Percentiles rank a stretch among this genome's conserved stretches.
Conservation (phyloP, 108 stramenopile genomes). For the Discostella pseudostelligera region DNA sequence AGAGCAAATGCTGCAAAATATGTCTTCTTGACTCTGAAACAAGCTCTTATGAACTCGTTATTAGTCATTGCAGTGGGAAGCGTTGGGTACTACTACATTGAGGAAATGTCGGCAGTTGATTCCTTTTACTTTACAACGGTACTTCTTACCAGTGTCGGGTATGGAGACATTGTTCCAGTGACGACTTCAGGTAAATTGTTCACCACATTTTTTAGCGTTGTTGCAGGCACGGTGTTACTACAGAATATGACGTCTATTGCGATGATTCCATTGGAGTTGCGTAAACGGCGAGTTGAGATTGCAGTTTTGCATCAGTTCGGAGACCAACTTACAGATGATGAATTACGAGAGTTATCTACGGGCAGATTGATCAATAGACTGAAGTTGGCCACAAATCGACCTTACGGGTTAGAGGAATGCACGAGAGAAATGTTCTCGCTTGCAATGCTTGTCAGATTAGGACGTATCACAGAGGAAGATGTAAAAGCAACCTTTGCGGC, state of each 20-base stretch:
- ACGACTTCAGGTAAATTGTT: slow-evolving; percentile 50
- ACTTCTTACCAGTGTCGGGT: slow-evolving; percentile 72
- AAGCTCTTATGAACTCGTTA: slow-evolving; percentile 77
- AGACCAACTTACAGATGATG: slow-evolving; percentile 75
- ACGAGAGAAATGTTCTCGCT: slow-evolving; percentile 90
- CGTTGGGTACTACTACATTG: slow-evolving; percentile 82
- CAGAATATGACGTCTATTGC: slow-evolving; percentile 90
- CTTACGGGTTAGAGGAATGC: slow-evolving; percentile 80
- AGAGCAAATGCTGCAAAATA: slow-evolving; percentile 73
- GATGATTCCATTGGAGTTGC: slow-evolving; percentile 87
- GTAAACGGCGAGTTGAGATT: slow-evolving; percentile 79
- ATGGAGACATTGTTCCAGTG: slow-evolving; percentile 83
- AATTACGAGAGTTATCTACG: slow-evolving; percentile 81
- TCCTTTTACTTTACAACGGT: slow-evolving; percentile 75
- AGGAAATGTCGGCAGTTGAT: slow-evolving; percentile 57
- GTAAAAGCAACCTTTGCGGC: slow-evolving; percentile 82
- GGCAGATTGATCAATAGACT: slow-evolving; percentile 79
- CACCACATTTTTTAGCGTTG: slow-evolving; percentile 49
- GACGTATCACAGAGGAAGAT: slow-evolving; percentile 82
- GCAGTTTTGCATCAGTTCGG: slow-evolving; percentile 82
- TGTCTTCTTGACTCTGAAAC: slow-evolving; percentile 73
- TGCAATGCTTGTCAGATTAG: slow-evolving; percentile 89
- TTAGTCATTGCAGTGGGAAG: slow-evolving; percentile 80
- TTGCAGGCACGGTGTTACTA: slow-evolving; percentile 79
- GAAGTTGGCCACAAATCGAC: slow-evolving; percentile 60